Evolutionary conservation across 2,329 filamentous ascomycete genomes (phyloP).

Genomic region (Lachnellula hyalina): DNA sequence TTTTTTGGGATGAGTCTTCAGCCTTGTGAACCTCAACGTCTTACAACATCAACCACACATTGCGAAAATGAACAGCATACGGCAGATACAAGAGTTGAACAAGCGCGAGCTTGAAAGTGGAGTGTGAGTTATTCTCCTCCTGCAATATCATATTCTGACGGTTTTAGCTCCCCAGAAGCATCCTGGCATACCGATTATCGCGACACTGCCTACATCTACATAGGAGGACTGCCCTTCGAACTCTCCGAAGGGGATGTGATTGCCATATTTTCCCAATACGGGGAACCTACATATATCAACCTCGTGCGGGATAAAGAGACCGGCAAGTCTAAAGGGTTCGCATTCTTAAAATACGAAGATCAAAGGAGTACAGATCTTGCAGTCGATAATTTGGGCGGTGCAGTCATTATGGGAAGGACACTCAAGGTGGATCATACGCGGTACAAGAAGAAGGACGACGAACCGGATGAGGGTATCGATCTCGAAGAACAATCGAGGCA

Average conservation of each 20-base stretch:
- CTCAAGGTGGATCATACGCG: conserved; percentile 87
- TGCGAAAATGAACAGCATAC: conserved; percentile 79
- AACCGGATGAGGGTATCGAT: conserved; percentile 58
- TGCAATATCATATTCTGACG: conserved; percentile 8
- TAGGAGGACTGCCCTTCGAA: conserved; percentile 88
- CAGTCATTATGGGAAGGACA: conserved; percentile 72
- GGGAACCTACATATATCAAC: conserved; percentile 90
- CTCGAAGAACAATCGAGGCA: conserved; percentile 33
- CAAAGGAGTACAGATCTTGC: conserved; percentile 93
- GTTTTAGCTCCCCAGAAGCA: conserved; percentile 66
- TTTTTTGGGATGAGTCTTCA: neutral
- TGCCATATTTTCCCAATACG: conserved; percentile 95
- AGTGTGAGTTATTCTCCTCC: conserved; percentile 48
- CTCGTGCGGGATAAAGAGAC: conserved; percentile 92
- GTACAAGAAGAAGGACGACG: conserved; percentile 83
- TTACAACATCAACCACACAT: conserved; percentile 16
- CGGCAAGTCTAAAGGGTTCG: conserved; percentile 90
- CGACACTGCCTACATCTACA: conserved; percentile 94
- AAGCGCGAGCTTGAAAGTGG: conserved; percentile 89
- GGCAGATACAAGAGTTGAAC: conserved; percentile 87
- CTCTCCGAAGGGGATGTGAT: conserved; percentile 93
- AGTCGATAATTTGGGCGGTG: conserved; percentile 90
- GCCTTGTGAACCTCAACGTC: neutral
- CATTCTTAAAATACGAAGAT: conserved; percentile 97
- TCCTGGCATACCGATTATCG: conserved; percentile 98